These are phyloP conservation scores for Agrocybe praecox DNA, from an alignment of 768 basidiomycete species.

Conservation along the genomic window DNA sequence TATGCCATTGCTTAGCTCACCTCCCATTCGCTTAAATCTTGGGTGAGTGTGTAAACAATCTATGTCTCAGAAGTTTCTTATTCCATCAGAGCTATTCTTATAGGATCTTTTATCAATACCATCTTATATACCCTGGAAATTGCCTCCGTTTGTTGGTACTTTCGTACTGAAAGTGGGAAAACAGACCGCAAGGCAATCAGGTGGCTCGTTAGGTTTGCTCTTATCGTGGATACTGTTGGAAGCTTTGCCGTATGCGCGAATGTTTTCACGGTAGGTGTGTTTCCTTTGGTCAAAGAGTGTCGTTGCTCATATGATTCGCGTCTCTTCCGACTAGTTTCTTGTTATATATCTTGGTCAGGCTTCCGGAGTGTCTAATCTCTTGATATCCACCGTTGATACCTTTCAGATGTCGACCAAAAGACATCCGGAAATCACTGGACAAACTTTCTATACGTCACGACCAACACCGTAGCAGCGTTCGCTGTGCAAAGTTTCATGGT, in stretches of 20 bases:
- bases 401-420: neutral
- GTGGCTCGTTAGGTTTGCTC: neutral
- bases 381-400: neutral
- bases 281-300: neutral
- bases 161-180: neutral
- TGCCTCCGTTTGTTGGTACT: constrained; percentile 7
- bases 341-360: constrained; percentile 5
- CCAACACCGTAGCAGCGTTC: constrained; percentile 4
- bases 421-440: constrained; percentile 5
- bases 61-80: neutral
- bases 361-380: neutral
- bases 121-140: constrained; percentile 14
- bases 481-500: constrained; percentile 12
- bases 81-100: constrained; percentile 10
- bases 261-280: constrained; percentile 9
- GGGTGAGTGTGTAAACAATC: neutral
- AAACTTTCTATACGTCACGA: constrained; percentile 3
- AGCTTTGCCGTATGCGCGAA: constrained; percentile 10
- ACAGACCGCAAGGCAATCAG: constrained; percentile 3
- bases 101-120: constrained; percentile 13
- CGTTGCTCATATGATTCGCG: neutral
- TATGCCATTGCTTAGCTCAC: neutral
- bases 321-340: neutral
- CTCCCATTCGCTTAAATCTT: neutral
- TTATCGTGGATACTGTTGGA: constrained; percentile 11